phyloP scores from a whole-genome alignment of 2,329 filamentous ascomycete species.

The Ophiostoma sp. region DNA sequence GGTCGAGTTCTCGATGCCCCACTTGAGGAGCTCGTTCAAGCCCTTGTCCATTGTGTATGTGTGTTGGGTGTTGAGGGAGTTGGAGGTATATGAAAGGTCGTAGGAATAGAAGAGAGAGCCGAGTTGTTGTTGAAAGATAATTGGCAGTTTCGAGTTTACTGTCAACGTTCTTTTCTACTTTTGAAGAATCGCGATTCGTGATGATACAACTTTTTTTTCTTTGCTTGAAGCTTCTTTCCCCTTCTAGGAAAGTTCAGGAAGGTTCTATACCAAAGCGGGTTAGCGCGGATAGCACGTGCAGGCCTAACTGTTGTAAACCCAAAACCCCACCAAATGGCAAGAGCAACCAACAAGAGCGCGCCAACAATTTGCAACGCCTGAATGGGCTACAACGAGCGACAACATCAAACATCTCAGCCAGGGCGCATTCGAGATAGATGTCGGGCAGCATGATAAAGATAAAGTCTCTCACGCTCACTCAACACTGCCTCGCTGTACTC shows the following conservation, averaged over 20 bases:
- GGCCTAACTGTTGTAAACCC: neutral
- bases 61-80: neutral
- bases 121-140: neutral
- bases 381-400: neutral
- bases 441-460: neutral
- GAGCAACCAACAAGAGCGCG: neutral
- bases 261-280: constrained; percentile 36
- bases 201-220: constrained; percentile 13
- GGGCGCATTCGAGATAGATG: neutral
- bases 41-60: constrained; percentile 37
- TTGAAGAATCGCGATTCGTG: neutral
- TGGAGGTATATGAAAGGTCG: neutral
- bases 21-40: constrained; percentile 42
- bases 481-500: neutral
- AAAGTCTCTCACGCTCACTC: neutral
- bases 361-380: neutral
- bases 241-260: constrained; percentile 41
- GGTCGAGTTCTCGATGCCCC: constrained; percentile 39
- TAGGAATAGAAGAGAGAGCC: neutral
- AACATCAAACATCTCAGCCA: neutral
- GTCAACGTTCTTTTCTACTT: neutral
- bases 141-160: neutral
- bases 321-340: neutral
- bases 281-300: constrained; percentile 31
- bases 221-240: constrained; percentile 31